phyloP scores from a whole-genome alignment of 2,329 filamentous ascomycete genomes.

The Cladosporium sp. region DNA sequence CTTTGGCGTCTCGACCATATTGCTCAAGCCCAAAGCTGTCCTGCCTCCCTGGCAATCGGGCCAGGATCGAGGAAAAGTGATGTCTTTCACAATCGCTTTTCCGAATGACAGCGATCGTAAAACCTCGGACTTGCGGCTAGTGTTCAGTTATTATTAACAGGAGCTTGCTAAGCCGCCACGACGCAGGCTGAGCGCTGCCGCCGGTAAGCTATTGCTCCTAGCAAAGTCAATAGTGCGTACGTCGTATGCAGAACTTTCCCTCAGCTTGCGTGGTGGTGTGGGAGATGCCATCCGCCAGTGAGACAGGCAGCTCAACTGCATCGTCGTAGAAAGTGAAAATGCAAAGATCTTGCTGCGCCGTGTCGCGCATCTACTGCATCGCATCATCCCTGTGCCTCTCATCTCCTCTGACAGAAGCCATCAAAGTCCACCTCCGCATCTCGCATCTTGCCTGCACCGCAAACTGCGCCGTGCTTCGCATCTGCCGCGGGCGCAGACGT shows the following conservation, averaged over 20 bases:
- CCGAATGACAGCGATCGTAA: background rate
- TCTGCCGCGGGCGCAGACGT: conserved; percentile 10
- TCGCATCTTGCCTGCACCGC: conserved; percentile 1
- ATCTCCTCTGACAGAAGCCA: background rate
- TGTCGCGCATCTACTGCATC: background rate
- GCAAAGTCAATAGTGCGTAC: conserved; percentile 18
- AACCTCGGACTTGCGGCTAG: background rate
- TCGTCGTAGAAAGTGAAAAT: background rate
- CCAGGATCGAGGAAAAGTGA: background rate
- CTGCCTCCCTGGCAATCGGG: background rate
- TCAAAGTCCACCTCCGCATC: conserved; percentile 8
- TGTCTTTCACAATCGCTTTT: background rate
- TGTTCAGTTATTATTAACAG: conserved; percentile 11
- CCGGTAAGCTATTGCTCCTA: conserved; percentile 6
- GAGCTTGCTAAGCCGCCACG: conserved; percentile 17
- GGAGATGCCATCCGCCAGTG: background rate
- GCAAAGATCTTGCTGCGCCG: background rate
- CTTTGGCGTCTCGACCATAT: background rate
- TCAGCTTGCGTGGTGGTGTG: background rate
- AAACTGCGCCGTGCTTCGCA: background rate
- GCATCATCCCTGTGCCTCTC: conserved; percentile 9
- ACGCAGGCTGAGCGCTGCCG: conserved; percentile 11
- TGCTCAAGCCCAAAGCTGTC: background rate
- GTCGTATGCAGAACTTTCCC: conserved; percentile 14
- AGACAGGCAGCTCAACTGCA: background rate